Conservation (phyloP, 768 basidiomycete species). For the Phanerochaete sordida region DNA sequence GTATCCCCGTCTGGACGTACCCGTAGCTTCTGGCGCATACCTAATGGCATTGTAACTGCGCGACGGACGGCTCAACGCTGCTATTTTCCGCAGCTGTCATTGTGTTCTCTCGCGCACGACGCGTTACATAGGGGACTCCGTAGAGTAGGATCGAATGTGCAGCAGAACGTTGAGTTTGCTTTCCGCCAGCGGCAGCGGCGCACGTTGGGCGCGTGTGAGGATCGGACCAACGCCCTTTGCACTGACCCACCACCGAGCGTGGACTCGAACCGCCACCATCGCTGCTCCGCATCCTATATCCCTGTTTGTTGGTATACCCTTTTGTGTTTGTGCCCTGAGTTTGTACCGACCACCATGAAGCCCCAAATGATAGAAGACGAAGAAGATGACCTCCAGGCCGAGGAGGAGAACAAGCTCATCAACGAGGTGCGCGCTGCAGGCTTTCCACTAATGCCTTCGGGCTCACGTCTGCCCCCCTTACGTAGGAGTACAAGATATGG, state of each 20-base stretch:
- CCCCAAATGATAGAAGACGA: slow-evolving; percentile 56
- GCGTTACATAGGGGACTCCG: background rate
- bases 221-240: background rate
- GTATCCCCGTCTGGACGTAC: slow-evolving; percentile 1
- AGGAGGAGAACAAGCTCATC: slow-evolving; percentile 85
- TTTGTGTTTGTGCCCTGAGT: background rate
- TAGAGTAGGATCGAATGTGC: background rate
- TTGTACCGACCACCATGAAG: slow-evolving; percentile 34
- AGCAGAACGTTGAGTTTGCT: background rate
- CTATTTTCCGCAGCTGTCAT: background rate
- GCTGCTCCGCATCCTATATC: background rate
- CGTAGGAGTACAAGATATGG: slow-evolving; percentile 86
- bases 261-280: background rate
- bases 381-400: slow-evolving; percentile 77
- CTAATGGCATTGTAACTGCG: slow-evolving; percentile 13
- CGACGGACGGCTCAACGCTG: background rate
- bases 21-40: slow-evolving; percentile 4
- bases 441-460: background rate
- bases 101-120: background rate
- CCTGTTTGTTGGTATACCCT: background rate
- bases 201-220: slow-evolving; percentile 12
- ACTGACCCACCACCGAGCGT: background rate
- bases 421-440: slow-evolving; percentile 59
- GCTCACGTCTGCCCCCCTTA: background rate
- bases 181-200: background rate